phyloP scores from a whole-genome alignment of 768 basidiomycete species.

The Boletus rubroflammeus region DNA sequence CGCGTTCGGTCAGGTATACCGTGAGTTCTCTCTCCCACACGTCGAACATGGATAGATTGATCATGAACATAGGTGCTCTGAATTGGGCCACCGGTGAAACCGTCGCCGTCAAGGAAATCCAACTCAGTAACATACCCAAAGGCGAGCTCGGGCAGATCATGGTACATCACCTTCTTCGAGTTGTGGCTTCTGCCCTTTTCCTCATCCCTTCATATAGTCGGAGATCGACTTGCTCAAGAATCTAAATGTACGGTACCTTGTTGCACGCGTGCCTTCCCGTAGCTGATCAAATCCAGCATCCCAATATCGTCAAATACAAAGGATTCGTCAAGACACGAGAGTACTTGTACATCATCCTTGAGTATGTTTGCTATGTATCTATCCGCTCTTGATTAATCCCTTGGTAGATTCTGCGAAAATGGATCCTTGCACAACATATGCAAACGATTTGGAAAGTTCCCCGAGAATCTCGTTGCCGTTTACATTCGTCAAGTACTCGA shows the following conservation, averaged over 20 bases:
- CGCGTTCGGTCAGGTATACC: slow-evolving; percentile 95
- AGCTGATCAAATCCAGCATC: slow-evolving; percentile 54
- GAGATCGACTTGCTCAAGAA: slow-evolving; percentile 98
- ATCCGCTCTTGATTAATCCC: slow-evolving; percentile 6
- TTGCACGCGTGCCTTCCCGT: background rate
- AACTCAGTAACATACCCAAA: slow-evolving; percentile 89
- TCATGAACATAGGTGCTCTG: slow-evolving; percentile 61
- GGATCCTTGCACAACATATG: slow-evolving; percentile 93
- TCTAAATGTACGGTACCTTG: slow-evolving; percentile 64
- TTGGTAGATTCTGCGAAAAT: slow-evolving; percentile 88
- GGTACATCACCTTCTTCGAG: slow-evolving; percentile 42
- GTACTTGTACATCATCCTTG: slow-evolving; percentile 94
- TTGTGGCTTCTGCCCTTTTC: background rate
- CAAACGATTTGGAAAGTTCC: slow-evolving; percentile 98
- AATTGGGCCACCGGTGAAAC: slow-evolving; percentile 98
- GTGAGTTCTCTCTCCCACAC: slow-evolving; percentile 45
- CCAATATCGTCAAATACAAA: slow-evolving; percentile 98
- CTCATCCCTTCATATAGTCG: slow-evolving; percentile 48
- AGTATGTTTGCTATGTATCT: slow-evolving; percentile 46
- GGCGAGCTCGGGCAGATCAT: slow-evolving; percentile 95
- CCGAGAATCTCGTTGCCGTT: slow-evolving; percentile 92
- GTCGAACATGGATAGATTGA: slow-evolving; percentile 69
- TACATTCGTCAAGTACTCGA: slow-evolving; percentile 96
- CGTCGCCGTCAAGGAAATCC: slow-evolving; percentile 97
- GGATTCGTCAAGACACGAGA: slow-evolving; percentile 95